Evolutionary conservation across 257 asterid species (phyloP).

Genomic region (Primulina huaijiensis): DNA sequence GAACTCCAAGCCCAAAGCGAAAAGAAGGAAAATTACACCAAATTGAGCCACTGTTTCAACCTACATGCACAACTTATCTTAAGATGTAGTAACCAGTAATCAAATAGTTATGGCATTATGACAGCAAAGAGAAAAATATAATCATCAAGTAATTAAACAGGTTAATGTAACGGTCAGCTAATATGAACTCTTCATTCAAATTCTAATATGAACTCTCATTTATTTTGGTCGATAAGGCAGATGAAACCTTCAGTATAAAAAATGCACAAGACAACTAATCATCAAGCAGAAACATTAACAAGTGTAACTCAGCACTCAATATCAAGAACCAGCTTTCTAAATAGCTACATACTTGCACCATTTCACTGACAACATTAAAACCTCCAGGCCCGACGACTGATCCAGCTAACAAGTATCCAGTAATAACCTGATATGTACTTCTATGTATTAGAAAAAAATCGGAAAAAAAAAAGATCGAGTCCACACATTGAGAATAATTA

Average conservation of each 20-base stretch:
- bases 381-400: conserved; percentile 99
- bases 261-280: background rate
- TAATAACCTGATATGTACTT: conserved; percentile 64
- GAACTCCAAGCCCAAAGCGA: conserved; percentile 97
- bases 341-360: conserved; percentile 84
- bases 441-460: conserved; percentile 24
- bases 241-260: background rate
- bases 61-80: conserved; percentile 40
- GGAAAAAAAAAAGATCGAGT: background rate
- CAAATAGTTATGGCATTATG: background rate
- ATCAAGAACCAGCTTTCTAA: conserved; percentile 7
- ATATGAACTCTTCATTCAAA: conserved; percentile 4
- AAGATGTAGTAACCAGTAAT: conserved; percentile 9
- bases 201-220: conserved; percentile 11
- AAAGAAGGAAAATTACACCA: conserved; percentile 97
- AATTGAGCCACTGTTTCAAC: conserved; percentile 99
- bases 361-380: conserved; percentile 83
- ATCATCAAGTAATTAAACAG: conserved; percentile 5
- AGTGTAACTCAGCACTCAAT: conserved; percentile 16
- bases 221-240: background rate
- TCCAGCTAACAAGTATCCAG: conserved; percentile 98
- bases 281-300: conserved; percentile 6
- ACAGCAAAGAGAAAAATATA: conserved; percentile 1
- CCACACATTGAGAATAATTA: conserved; percentile 23
- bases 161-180: conserved; percentile 12